Evolutionary conservation across 2,329 filamentous ascomycete species (phyloP).

Genomic region (Epichloe gansuensis): DNA sequence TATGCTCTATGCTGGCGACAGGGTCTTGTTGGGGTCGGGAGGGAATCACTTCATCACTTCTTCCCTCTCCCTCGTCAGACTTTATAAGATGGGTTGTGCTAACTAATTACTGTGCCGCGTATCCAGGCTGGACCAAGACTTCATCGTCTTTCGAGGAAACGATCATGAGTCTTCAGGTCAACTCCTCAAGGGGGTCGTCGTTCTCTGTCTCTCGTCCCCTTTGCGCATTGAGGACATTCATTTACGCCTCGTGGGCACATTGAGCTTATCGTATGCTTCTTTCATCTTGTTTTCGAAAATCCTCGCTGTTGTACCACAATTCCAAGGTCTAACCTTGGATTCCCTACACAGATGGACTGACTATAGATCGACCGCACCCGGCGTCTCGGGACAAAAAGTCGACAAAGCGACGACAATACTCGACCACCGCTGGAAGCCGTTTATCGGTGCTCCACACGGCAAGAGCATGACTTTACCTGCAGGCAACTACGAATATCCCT

Average conservation of each 20-base stretch:
- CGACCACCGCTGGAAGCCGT: constrained; percentile 56
- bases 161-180: constrained; percentile 67
- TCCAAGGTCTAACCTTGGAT: constrained; percentile 7
- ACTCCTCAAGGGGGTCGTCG: constrained; percentile 57
- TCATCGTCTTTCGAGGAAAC: constrained; percentile 64
- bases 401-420: constrained; percentile 49
- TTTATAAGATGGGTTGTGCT: neutral
- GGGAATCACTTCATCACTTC: neutral
- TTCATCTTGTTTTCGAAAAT: neutral
- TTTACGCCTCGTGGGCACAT: constrained; percentile 56
- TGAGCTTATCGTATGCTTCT: constrained; percentile 46
- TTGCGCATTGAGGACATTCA: constrained; percentile 62
- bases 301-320: neutral
- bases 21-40: too few relatives aligned
- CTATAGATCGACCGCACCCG: constrained; percentile 39
- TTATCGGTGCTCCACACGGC: constrained; percentile 40
- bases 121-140: constrained; percentile 59
- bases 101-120: neutral
- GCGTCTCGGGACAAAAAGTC: constrained; percentile 44
- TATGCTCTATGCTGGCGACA: too few relatives aligned
- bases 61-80: neutral
- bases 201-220: constrained; percentile 57
- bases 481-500: constrained; percentile 76
- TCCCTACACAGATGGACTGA: constrained; percentile 34
- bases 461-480: constrained; percentile 48